phyloP scores from a whole-genome alignment of 2,329 filamentous ascomycete genomes.

The Boeremia lycopersici region DNA sequence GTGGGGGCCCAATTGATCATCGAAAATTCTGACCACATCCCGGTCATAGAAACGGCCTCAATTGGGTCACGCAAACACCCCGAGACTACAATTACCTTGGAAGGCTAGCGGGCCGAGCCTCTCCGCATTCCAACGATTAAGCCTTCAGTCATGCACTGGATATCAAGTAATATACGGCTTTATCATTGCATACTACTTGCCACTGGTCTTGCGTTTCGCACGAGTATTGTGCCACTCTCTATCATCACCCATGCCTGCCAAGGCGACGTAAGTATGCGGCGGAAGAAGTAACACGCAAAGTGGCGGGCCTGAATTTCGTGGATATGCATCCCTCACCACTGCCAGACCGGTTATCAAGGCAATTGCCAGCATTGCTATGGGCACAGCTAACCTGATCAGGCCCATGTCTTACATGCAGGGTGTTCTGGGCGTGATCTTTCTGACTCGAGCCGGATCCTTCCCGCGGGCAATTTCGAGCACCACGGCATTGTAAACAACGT shows the following conservation, averaged over 20 bases:
- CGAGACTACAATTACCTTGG: conserved; percentile 6
- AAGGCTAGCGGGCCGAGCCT: conserved; percentile 27
- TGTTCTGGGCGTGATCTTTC: conserved; percentile 24
- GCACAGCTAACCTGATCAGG: conserved; percentile 8
- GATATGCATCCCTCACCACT: conserved; percentile 16
- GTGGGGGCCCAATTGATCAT: background rate
- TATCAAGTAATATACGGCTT: no score
- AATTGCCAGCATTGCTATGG: background rate
- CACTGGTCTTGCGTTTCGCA: background rate
- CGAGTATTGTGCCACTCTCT: background rate
- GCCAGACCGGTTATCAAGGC: background rate
- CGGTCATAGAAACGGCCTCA: background rate
- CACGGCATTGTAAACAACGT: background rate
- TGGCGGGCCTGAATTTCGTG: conserved; percentile 21
- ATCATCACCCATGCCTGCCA: background rate
- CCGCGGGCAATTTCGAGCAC: conserved; percentile 8
- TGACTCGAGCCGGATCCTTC: conserved; percentile 25
- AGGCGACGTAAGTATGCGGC: background rate
- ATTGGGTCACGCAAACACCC: background rate
- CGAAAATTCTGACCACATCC: conserved; percentile 7
- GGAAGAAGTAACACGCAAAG: background rate
- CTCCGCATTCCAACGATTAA: background rate
- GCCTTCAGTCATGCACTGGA: background rate
- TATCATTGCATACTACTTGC: background rate
- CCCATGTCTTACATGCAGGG: conserved; percentile 22